Conservation (phyloP, 1,139 yeast species). For the Candida frijolesensis region DNA sequence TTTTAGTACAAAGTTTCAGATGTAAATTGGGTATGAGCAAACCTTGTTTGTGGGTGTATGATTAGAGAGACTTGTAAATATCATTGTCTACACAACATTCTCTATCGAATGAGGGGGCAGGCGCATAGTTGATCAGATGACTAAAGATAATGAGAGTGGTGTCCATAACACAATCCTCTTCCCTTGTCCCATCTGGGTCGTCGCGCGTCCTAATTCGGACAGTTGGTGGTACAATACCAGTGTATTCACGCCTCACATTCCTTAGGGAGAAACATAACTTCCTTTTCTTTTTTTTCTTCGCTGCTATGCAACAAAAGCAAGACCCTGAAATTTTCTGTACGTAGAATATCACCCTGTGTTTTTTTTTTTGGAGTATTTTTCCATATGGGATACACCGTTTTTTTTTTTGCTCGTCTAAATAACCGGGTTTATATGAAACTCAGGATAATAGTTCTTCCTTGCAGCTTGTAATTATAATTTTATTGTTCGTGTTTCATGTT, state of each 20-base stretch:
- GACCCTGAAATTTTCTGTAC: neutral
- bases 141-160: neutral
- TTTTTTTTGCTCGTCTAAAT: neutral
- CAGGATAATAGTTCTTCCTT: neutral
- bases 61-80: too few relatives aligned
- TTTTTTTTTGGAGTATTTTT: neutral
- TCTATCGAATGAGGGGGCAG: neutral
- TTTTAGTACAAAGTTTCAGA: neutral
- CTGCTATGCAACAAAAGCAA: neutral
- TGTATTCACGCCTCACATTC: neutral
- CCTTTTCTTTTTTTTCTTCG: neutral
- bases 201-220: neutral
- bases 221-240: neutral
- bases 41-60: neutral
- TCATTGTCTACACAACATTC: neutral
- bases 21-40: neutral
- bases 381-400: neutral
- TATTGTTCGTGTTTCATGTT: neutral
- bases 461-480: neutral
- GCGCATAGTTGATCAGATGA: neutral
- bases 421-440: neutral
- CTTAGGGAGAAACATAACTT: neutral
- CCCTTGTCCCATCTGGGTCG: neutral
- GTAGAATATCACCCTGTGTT: neutral
- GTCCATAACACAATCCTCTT: neutral